Evolutionary conservation across 2,329 filamentous ascomycete genomes (phyloP).

Genomic region (Emydomyces testavorans): DNA sequence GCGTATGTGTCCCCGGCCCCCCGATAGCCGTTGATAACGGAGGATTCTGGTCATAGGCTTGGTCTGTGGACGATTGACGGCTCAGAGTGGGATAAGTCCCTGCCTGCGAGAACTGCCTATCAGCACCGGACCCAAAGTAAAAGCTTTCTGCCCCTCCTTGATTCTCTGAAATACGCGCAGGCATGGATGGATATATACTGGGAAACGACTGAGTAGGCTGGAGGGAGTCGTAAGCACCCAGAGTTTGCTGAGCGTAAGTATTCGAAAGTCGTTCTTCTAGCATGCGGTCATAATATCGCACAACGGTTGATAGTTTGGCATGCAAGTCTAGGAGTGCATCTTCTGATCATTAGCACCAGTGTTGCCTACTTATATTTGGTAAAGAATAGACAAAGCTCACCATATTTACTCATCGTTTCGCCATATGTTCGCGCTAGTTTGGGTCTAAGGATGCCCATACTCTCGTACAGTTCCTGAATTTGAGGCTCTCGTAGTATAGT

Average conservation of each 20-base stretch:
- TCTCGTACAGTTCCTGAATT: conserved; percentile 95
- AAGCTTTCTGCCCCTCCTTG: conserved; percentile 34
- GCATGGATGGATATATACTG: conserved; percentile 60
- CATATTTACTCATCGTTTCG: conserved; percentile 99
- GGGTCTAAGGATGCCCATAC: conserved; percentile 82
- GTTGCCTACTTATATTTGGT: not conserved
- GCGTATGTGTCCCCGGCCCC: not conserved
- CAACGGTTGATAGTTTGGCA: conserved; percentile 87
- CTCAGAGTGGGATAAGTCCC: conserved; percentile 5
- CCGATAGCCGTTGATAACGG: not conserved
- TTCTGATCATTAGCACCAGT: conserved; percentile 29
- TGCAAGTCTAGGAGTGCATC: conserved; percentile 90
- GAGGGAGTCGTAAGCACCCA: conserved; percentile 48
- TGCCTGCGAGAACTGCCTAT: conserved; percentile 1
- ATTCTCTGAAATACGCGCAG: conserved; percentile 40
- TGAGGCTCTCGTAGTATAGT: conserved; percentile 95
- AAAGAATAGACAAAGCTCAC: conserved; percentile 39
- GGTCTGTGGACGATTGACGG: conserved; percentile 5
- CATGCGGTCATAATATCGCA: conserved; percentile 96
- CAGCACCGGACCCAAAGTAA: conserved; percentile 7
- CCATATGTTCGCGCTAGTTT: conserved; percentile 93
- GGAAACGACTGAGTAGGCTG: conserved; percentile 42
- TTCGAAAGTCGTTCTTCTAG: conserved; percentile 87
- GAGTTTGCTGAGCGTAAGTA: conserved; percentile 72
- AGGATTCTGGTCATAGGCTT: conserved; percentile 1